A percentile compares a stretch with the other conserved stretches of the same genome.
Evolutionary conservation across 1,284 basidiomycete species (phyloP).

Genomic region (Puccinia brachypodii): DNA sequence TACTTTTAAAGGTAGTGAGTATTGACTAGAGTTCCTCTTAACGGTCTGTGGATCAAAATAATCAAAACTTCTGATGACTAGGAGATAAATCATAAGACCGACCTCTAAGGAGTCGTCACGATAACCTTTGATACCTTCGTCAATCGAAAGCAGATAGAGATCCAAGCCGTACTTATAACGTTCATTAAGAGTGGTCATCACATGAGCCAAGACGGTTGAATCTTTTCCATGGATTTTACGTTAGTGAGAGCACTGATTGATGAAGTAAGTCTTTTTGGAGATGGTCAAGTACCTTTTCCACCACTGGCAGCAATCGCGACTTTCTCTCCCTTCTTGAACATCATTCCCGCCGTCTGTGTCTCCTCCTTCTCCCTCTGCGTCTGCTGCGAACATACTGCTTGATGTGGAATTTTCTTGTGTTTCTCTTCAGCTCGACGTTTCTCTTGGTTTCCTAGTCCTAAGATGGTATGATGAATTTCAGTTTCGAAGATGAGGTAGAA

Average conservation of each 20-base stretch:
- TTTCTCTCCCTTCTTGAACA: conserved; percentile 87
- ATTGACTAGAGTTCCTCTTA: conserved; percentile 94
- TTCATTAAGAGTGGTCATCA: conserved; percentile 92
- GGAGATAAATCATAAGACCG: background rate
- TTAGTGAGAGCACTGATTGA: background rate
- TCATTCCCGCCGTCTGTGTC: conserved; percentile 49
- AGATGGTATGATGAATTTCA: conserved; percentile 95
- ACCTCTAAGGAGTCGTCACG: conserved; percentile 96
- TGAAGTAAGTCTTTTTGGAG: too few species aligned
- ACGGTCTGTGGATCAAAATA: conserved; percentile 78
- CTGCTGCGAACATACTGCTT: background rate
- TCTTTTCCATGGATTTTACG: conserved; percentile 62
- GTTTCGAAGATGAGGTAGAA: conserved; percentile 92
- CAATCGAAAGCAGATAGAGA: conserved; percentile 90
- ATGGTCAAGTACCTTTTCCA: conserved; percentile 73
- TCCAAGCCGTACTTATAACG: conserved; percentile 90
- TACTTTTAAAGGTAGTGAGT: conserved; percentile 91
- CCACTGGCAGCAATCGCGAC: conserved; percentile 98
- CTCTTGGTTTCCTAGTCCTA: conserved; percentile 54
- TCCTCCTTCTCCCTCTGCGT: background rate
- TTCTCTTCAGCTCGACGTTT: background rate
- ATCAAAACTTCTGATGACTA: background rate
- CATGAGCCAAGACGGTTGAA: conserved; percentile 94
- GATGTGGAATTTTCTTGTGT: background rate
- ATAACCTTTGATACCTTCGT: conserved; percentile 98